Evolutionary conservation across 2,329 filamentous ascomycete genomes (phyloP).

Genomic region (Calonectria fujianensis): DNA sequence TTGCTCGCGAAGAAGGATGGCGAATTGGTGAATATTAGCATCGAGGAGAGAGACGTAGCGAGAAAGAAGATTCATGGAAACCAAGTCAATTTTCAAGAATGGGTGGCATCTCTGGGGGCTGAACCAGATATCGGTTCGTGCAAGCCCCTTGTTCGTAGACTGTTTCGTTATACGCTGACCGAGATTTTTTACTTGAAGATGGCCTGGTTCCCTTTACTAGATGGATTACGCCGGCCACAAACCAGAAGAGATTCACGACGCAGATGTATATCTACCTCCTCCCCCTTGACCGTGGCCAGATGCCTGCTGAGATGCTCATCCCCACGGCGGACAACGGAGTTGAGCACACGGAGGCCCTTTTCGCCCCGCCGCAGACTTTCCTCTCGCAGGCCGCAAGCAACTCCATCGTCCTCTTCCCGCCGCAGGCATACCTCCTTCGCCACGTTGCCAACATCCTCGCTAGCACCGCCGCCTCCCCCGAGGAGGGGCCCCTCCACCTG

Average conservation of each 20-base stretch:
- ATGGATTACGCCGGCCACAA: conserved; percentile 88
- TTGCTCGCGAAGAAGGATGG: conserved; percentile 78
- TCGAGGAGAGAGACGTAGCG: conserved; percentile 77
- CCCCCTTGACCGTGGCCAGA: conserved; percentile 66
- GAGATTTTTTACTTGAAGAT: conserved; percentile 64
- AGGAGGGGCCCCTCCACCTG: conserved; percentile 60
- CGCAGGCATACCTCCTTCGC: conserved; percentile 85
- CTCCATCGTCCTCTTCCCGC: conserved; percentile 90
- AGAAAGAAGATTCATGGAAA: conserved; percentile 81
- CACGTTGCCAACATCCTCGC: conserved; percentile 74
- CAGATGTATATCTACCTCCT: conserved; percentile 98
- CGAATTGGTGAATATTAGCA: conserved; percentile 76
- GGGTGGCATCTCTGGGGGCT: conserved; percentile 74
- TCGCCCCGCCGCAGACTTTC: conserved; percentile 83
- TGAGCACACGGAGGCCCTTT: conserved; percentile 83
- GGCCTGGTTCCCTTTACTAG: conserved; percentile 88
- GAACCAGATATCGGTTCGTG: conserved; percentile 78
- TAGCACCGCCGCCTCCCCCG: conserved; percentile 55
- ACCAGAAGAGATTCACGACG: conserved; percentile 88
- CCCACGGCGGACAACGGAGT: conserved; percentile 82
- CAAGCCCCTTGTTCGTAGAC: not conserved
- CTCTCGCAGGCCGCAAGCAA: conserved; percentile 76
- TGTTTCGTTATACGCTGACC: not conserved
- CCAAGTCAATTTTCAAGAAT: conserved; percentile 79
- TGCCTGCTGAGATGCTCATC: conserved; percentile 72